These are phyloP conservation scores for Diutina pseudorugosa DNA, from an alignment of 1,139 yeast genomes.

Conservation along the genomic window DNA sequence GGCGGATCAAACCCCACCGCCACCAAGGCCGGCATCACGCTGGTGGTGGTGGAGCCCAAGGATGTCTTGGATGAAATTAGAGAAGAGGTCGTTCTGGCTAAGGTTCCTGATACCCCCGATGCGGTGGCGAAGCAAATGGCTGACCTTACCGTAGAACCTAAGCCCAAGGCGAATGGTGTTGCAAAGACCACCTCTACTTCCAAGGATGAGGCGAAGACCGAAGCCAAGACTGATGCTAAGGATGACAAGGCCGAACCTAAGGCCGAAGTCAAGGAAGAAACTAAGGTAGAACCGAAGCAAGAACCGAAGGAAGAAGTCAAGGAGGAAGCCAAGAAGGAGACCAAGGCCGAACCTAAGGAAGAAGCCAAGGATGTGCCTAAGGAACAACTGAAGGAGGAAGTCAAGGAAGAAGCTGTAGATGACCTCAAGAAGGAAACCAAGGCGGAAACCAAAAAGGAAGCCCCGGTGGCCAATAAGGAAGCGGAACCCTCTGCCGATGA, in stretches of 20 bases:
- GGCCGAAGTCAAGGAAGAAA: slow-evolving; percentile 6
- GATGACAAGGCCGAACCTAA: slow-evolving; percentile 3
- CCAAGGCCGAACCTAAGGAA: slow-evolving; percentile 6
- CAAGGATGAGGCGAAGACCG: slow-evolving; percentile 8
- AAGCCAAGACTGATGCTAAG: not conserved
- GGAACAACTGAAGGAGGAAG: slow-evolving; percentile 6
- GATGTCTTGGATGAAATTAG: not conserved
- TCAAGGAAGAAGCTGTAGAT: not conserved
- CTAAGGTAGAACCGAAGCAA: slow-evolving; percentile 6
- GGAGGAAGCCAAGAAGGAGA: slow-evolving; percentile 4
- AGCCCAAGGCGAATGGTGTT: not conserved
- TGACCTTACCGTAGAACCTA: not conserved
- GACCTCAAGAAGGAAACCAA: not conserved
- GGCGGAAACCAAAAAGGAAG: not conserved
- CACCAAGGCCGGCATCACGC: not conserved
- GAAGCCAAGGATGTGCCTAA: slow-evolving; percentile 4
- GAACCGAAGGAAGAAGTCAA: slow-evolving; percentile 5
- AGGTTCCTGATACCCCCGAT: not conserved
- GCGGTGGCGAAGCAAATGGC: not conserved
- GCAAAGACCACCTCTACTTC: not conserved
- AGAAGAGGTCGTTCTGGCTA: not conserved
- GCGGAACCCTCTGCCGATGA: slow-evolving; percentile 4
- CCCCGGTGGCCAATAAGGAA: not conserved
- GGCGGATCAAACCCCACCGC: slow-evolving; percentile 12
- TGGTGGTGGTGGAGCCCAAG: no score